A percentile compares a stretch with the other conserved stretches of the same genome.
phyloP scores from a whole-genome alignment of 306 rosid species.

The Erythrophleum fordii region DNA sequence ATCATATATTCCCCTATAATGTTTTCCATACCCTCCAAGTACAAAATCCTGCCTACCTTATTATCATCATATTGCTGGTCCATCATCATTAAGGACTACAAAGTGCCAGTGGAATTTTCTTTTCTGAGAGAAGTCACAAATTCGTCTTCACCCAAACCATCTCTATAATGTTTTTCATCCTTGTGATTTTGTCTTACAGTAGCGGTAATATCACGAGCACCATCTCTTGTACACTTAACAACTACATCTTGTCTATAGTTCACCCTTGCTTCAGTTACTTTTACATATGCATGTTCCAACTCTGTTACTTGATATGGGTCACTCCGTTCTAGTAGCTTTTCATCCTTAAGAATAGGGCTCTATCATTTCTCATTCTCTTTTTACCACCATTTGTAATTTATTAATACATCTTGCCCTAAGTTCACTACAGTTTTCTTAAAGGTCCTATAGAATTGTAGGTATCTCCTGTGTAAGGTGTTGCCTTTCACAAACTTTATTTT shows the following conservation, averaged over 20 bases:
- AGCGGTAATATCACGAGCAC: constrained; percentile 44
- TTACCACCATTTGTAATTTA: constrained; percentile 89
- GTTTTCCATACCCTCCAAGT: constrained; percentile 95
- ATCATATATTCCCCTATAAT: constrained; percentile 95
- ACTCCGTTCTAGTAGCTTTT: too few relatives aligned
- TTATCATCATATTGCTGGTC: constrained; percentile 51
- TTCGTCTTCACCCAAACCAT: constrained; percentile 39
- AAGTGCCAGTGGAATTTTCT: constrained; percentile 24
- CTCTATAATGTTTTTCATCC: constrained; percentile 37
- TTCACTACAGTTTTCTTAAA: constrained; percentile 79
- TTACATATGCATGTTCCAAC: constrained; percentile 44
- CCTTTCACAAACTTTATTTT: constrained; percentile 91
- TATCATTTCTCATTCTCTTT: constrained; percentile 94
- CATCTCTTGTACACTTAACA: constrained; percentile 33
- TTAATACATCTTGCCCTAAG: constrained; percentile 87
- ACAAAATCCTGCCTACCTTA: constrained; percentile 89
- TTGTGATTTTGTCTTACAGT: constrained; percentile 35
- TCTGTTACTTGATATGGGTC: constrained; percentile 47
- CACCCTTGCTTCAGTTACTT: constrained; percentile 54
- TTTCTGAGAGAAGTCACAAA: constrained; percentile 35
- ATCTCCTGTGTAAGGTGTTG: constrained; percentile 91
- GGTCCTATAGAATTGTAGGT: constrained; percentile 86
- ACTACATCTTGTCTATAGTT: constrained; percentile 45
- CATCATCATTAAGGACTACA: constrained; percentile 28
- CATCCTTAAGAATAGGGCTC: too few relatives aligned